A percentile compares a stretch with the other conserved stretches of the same genome.
Evolutionary conservation across 208 protist genomes (phyloP).

Genomic region (Leptomonas pyrrhocoris): DNA sequence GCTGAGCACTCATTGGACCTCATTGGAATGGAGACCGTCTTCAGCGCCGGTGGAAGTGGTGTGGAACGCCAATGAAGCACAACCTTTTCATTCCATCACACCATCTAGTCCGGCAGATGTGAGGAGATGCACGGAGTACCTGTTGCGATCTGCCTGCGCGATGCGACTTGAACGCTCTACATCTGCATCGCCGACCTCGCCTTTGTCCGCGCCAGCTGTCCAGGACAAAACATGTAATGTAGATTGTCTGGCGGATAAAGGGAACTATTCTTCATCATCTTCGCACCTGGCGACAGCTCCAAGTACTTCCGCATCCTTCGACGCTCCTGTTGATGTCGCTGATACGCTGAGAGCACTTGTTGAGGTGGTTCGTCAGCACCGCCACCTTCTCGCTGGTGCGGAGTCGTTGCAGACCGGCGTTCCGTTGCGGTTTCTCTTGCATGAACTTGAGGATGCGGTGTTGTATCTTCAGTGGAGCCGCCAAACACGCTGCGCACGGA

Average conservation of each 20-base stretch:
- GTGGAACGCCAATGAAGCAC: slow-evolving; percentile 26
- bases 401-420: slow-evolving; percentile 51
- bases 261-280: too few species aligned
- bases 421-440: slow-evolving; percentile 33
- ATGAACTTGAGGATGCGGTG: slow-evolving; percentile 22
- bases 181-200: too few species aligned
- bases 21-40: background rate
- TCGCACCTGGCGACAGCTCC: too few species aligned
- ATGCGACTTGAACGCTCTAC: too few species aligned
- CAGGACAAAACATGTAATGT: too few species aligned
- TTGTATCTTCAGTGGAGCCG: slow-evolving; percentile 18
- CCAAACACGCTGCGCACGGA: background rate
- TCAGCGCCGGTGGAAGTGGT: slow-evolving; percentile 11
- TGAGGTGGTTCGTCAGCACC: slow-evolving; percentile 21
- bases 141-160: too few species aligned
- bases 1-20: background rate
- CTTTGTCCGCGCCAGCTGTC: too few species aligned
- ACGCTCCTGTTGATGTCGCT: too few species aligned
- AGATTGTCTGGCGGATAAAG: too few species aligned
- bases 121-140: slow-evolving; percentile 7
- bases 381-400: slow-evolving; percentile 28
- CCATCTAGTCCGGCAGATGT: slow-evolving; percentile 21
- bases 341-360: slow-evolving; percentile 7
- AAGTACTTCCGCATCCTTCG: too few species aligned
- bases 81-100: slow-evolving; percentile 27